Base-by-base conservation (phyloP, 805 yeast species). In the Isabelozyma gotoi region DNA sequence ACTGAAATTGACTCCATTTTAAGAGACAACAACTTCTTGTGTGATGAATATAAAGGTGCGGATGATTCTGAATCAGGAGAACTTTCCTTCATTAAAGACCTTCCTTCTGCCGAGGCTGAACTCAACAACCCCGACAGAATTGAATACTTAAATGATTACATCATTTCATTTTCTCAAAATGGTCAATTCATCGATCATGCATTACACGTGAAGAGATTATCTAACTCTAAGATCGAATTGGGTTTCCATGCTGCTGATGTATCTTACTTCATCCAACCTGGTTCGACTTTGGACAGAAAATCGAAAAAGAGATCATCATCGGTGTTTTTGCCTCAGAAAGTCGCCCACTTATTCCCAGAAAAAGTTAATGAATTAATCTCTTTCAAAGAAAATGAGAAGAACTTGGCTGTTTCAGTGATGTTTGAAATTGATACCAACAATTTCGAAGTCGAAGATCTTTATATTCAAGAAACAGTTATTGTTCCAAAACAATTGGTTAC, bases 281-380 rank as follows among this genome's bases (percentile, higher is more conserved):
- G 90, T 12, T 81, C 96, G 0, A 67, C 81, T 7, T 69, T 92
- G 47, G 99, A 94, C 58, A 82, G 91, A 48, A 90, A 92, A 60
- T 86, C 96, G 1, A 87, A 88, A 65, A 90, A 88, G 68, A 79
- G 98, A 60, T 89, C 95, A 1, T 81, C 92, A 3, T 82, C 96
- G 6, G 97, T 92, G 3, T 86, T 84, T 57, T 76, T 91, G 62
- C 94, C 95, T 11, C 96, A 91, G 60, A 78, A 77, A 47, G 73
- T 77, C 20, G 78, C 82, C 36, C 79, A 84, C 46, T 73, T 90
- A 52, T 77, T 84, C 51, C 96, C 97, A 7, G 68, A 70, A 36
- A 76, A 77, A 37, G 73, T 92, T 18, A 81, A 80, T 53, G 77
- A 81, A 5, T 54, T 76, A 18, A 65, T 81, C 32, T 82, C 89